Percentiles rank a stretch among this genome's conserved stretches.
phyloP scores from a whole-genome alignment of 1,139 yeast species.

The Taphrina flavorubra region DNA sequence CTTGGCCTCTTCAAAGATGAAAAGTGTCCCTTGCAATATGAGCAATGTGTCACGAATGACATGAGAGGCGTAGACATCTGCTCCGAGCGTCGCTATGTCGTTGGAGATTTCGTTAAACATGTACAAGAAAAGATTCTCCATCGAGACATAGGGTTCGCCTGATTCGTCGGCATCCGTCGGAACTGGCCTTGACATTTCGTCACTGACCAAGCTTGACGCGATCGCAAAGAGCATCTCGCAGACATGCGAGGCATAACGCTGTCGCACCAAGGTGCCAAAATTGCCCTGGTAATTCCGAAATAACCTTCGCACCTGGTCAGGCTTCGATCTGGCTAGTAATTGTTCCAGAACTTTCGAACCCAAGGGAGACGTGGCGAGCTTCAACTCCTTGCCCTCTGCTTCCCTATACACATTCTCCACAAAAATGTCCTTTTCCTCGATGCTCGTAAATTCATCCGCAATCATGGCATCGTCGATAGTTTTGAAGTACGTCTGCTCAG shows the following conservation, averaged over 20 bases:
- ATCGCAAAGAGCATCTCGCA: slow-evolving; percentile 83
- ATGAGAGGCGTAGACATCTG: slow-evolving; percentile 40
- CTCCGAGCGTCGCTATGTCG: slow-evolving; percentile 28
- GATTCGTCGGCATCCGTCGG: slow-evolving; percentile 52
- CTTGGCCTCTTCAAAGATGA: slow-evolving; percentile 38
- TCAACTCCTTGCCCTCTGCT: slow-evolving; percentile 85
- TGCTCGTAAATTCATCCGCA: slow-evolving; percentile 35
- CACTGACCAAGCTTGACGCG: slow-evolving; percentile 71
- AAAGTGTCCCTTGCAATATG: slow-evolving; percentile 34
- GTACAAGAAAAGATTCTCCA: slow-evolving; percentile 44
- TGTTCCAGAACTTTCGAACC: slow-evolving; percentile 93
- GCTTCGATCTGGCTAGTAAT: slow-evolving; percentile 69
- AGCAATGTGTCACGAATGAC: slow-evolving; percentile 36
- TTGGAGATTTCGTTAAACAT: slow-evolving; percentile 42
- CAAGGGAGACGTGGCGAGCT: slow-evolving; percentile 89
- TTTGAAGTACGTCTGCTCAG: slow-evolving; percentile 43
- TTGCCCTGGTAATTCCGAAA: slow-evolving; percentile 70
- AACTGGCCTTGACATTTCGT: slow-evolving; percentile 48
- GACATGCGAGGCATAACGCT: slow-evolving; percentile 92
- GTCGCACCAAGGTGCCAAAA: slow-evolving; percentile 76
- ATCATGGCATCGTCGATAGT: slow-evolving; percentile 42
- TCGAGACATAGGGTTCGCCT: slow-evolving; percentile 48
- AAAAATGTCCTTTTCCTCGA: slow-evolving; percentile 38
- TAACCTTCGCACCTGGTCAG: slow-evolving; percentile 66
- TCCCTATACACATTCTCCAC: slow-evolving; percentile 54